Percentiles rank a stretch among this genome's conserved stretches.
phyloP scores from a whole-genome alignment of 495 filamentous ascomycete genomes.

The Aspergillus diversus region DNA sequence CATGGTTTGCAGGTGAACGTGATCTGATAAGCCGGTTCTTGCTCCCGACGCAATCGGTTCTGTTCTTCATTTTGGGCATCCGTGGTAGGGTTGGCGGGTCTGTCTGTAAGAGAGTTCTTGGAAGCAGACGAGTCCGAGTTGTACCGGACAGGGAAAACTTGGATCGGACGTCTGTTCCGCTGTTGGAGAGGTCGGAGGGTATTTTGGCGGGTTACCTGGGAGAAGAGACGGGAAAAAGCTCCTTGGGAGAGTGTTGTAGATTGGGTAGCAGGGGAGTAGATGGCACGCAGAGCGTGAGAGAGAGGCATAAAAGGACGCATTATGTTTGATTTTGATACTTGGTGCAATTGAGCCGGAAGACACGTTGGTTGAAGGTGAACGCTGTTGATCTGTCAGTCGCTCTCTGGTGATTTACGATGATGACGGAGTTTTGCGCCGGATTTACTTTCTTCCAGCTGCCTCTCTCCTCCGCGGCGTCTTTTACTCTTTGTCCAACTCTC shows the following conservation, averaged over 20 bases:
- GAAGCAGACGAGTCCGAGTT: slow-evolving; percentile 36
- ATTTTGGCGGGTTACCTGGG: slow-evolving; percentile 18
- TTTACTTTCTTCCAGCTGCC: slow-evolving; percentile 27
- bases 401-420: slow-evolving; percentile 8
- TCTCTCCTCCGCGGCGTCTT: slow-evolving; percentile 23
- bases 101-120: slow-evolving; percentile 36
- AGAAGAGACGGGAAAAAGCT: slow-evolving; percentile 26
- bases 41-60: slow-evolving; percentile 39
- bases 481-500: background rate
- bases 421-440: slow-evolving; percentile 32
- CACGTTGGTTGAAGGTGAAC: background rate
- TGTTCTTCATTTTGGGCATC: slow-evolving; percentile 38
- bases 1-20: slow-evolving; percentile 94
- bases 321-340: background rate
- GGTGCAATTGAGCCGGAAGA: background rate
- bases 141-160: slow-evolving; percentile 24
- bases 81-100: slow-evolving; percentile 24
- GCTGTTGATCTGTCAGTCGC: background rate
- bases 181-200: slow-evolving; percentile 9
- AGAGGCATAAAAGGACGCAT: slow-evolving; percentile 22
- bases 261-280: slow-evolving; percentile 21
- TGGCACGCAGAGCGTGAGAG: slow-evolving; percentile 23
- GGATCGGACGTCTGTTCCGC: slow-evolving; percentile 8
- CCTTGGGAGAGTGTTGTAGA: slow-evolving; percentile 16
- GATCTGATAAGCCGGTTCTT: slow-evolving; percentile 76